Evolutionary conservation across 1,284 basidiomycete genomes (phyloP).

Genomic region (Cerioporus squamosus): DNA sequence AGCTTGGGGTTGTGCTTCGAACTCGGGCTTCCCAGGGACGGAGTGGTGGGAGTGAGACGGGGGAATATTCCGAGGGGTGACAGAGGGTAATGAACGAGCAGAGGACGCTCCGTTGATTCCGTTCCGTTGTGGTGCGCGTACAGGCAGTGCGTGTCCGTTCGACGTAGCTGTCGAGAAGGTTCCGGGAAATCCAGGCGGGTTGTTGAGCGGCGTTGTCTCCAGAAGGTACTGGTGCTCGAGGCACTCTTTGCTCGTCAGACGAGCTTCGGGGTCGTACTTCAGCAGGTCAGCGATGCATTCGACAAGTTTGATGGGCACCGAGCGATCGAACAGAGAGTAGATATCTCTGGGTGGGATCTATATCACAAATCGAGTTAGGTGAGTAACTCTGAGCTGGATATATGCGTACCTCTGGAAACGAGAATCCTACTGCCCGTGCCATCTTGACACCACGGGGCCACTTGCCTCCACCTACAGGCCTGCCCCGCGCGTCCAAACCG

Average conservation of each 20-base stretch:
- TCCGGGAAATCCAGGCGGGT: constrained; percentile 62
- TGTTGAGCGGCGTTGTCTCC: constrained; percentile 69
- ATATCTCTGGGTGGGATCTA: constrained; percentile 82
- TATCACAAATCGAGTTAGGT: constrained; percentile 12
- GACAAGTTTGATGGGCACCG: constrained; percentile 80
- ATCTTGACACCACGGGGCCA: constrained; percentile 89
- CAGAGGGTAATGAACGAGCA: constrained; percentile 45
- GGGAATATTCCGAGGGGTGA: constrained; percentile 60
- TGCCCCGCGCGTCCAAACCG: constrained; percentile 75
- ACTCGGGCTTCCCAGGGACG: constrained; percentile 41
- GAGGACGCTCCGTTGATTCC: constrained; percentile 38
- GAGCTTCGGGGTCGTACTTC: constrained; percentile 87
- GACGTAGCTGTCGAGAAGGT: constrained; percentile 21
- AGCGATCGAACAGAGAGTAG: constrained; percentile 78
- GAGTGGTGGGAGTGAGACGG: constrained; percentile 63
- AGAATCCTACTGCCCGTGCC: constrained; percentile 86
- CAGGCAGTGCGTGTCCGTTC: constrained; percentile 36
- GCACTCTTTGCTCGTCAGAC: constrained; percentile 87
- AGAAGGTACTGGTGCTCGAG: constrained; percentile 88
- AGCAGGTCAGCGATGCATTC: constrained; percentile 93
- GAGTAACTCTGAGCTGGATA: constrained; percentile 12
- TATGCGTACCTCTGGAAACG: constrained; percentile 81
- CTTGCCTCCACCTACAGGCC: constrained; percentile 81
- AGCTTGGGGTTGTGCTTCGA: constrained; percentile 36
- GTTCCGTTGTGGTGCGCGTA: constrained; percentile 40